These are phyloP conservation scores for Paracoccidioides brasiliensis DNA, from an alignment of 2,329 filamentous ascomycete genomes.

Conservation along the genomic window DNA sequence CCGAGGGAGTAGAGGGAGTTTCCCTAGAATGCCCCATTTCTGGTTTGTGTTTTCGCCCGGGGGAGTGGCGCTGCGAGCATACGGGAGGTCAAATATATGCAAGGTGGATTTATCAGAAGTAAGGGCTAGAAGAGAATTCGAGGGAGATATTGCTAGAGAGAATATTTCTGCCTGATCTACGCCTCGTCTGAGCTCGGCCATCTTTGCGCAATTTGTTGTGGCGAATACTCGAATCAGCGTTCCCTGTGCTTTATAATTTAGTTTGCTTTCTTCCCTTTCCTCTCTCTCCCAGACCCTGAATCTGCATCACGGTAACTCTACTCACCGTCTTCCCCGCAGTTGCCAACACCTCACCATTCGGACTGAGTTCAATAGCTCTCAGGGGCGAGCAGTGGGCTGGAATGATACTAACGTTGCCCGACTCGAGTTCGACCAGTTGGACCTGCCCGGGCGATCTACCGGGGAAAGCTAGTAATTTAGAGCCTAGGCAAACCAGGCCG, in stretches of 20 bases:
- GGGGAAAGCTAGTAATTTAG: slow-evolving; percentile 65
- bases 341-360: slow-evolving; percentile 67
- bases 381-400: slow-evolving; percentile 74
- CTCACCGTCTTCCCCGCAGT: slow-evolving; percentile 71
- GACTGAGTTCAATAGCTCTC: slow-evolving; percentile 65
- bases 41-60: slow-evolving; percentile 43
- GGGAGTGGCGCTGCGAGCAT: slow-evolving; percentile 20
- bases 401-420: slow-evolving; percentile 80
- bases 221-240: slow-evolving; percentile 80
- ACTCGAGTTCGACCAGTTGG: slow-evolving; percentile 67
- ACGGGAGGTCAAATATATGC: slow-evolving; percentile 78
- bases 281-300: not conserved
- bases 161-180: slow-evolving; percentile 81
- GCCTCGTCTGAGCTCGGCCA: slow-evolving; percentile 76
- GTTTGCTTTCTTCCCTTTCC: not conserved
- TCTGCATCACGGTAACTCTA: not conserved
- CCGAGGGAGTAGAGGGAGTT: slow-evolving; percentile 70
- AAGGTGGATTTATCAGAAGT: slow-evolving; percentile 95
- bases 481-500: slow-evolving; percentile 66
- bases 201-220: slow-evolving; percentile 62
- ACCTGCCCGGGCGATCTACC: slow-evolving; percentile 81
- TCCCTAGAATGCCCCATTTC: slow-evolving; percentile 77
- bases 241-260: slow-evolving; percentile 38
- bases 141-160: slow-evolving; percentile 76
- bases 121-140: slow-evolving; percentile 66